These are phyloP conservation scores for Hexamita inflata DNA, from an alignment of 208 protist species.

Conservation along the genomic window DNA sequence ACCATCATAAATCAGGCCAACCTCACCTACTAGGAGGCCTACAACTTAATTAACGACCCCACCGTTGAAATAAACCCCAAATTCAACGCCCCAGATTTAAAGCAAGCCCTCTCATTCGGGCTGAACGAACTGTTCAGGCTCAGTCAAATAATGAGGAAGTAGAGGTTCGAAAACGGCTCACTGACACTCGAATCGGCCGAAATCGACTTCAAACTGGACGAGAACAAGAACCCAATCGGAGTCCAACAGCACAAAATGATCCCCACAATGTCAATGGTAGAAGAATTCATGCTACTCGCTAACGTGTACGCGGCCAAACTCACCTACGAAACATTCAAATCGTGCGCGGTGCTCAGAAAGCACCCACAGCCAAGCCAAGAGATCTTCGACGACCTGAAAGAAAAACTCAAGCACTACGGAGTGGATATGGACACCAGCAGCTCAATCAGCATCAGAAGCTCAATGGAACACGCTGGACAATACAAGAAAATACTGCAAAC, in stretches of 20 bases:
- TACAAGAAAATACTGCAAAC: neutral
- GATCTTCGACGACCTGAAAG: constrained; percentile 34
- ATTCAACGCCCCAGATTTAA: too few species aligned
- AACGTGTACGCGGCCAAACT: constrained; percentile 62
- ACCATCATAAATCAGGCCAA: too few species aligned
- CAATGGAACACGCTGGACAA: neutral
- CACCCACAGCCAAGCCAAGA: constrained; percentile 55
- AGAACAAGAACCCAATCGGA: constrained; percentile 56
- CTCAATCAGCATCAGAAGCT: neutral
- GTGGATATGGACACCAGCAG: neutral
- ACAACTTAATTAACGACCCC: too few species aligned
- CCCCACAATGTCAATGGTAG: constrained; percentile 76
- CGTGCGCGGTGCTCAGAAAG: constrained; percentile 55
- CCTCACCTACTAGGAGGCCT: too few species aligned
- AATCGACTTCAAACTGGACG: constrained; percentile 48
- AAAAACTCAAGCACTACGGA: neutral
- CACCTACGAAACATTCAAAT: constrained; percentile 54
- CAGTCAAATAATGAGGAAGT: constrained; percentile 57
- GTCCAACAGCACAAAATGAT: constrained; percentile 66
- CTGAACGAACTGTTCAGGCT: neutral
- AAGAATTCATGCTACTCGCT: constrained; percentile 86
- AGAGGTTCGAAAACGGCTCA: constrained; percentile 52
- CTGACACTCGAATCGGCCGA: constrained; percentile 52
- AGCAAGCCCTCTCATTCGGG: too few species aligned
- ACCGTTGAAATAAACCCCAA: too few species aligned